Percentiles rank a stretch among this genome's conserved stretches.
Conservation (phyloP, 176 grass and related monocot species). For the Lolium rigidum region DNA sequence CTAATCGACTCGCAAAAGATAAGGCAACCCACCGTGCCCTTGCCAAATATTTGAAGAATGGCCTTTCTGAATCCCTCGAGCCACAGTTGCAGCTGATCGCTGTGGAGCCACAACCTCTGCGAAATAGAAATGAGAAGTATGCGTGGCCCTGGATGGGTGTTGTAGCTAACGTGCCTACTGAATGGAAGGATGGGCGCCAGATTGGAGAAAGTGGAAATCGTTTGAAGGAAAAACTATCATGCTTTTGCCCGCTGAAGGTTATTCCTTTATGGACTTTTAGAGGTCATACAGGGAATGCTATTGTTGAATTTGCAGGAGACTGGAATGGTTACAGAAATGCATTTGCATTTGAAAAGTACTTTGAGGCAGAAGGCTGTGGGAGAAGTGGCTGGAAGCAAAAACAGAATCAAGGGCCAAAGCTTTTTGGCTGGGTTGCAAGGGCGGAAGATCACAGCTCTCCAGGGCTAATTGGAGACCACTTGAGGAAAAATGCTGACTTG, state of each 20-base stretch:
- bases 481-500: conserved; percentile 67
- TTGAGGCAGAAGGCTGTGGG: conserved; percentile 43
- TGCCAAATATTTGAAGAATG: conserved; percentile 67
- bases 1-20: conserved; percentile 69
- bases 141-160: conserved; percentile 78
- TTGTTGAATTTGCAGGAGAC: conserved; percentile 74
- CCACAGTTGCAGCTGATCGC: too few species aligned
- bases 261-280: conserved; percentile 62
- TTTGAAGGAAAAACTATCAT: conserved; percentile 59
- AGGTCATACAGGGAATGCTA: conserved; percentile 65
- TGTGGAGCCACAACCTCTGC: conserved; percentile 37
- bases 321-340: conserved; percentile 76
- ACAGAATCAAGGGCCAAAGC: conserved; percentile 42
- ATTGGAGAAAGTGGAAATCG: conserved; percentile 63
- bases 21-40: conserved; percentile 76
- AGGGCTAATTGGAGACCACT: conserved; percentile 58
- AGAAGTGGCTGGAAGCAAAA: conserved; percentile 53
- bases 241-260: conserved; percentile 59
- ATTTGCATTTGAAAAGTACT: conserved; percentile 68
- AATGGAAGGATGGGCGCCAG: conserved; percentile 55
- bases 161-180: conserved; percentile 65
- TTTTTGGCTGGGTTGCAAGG: conserved; percentile 72
- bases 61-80: conserved; percentile 29
- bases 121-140: conserved; percentile 64
- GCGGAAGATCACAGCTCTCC: conserved; percentile 60